phyloP scores from a whole-genome alignment of 2,329 filamentous ascomycete species.

The Sporothrix pallida region DNA sequence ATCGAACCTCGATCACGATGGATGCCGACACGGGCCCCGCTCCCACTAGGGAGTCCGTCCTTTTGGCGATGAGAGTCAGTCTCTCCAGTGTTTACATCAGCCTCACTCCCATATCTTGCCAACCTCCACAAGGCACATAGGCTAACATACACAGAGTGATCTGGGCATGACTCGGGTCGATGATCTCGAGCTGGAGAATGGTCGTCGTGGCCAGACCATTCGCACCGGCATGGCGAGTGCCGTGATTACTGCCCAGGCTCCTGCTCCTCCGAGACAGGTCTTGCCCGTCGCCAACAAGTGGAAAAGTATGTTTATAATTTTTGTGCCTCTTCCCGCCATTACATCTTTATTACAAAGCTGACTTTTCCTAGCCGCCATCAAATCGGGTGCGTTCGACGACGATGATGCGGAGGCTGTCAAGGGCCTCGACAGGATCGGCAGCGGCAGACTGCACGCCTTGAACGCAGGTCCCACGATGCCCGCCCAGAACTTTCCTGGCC shows the following conservation, averaged over 20 bases:
- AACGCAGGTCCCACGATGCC: not conserved
- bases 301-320: constrained; percentile 23
- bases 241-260: not conserved
- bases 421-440: constrained; percentile 35
- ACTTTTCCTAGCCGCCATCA: constrained; percentile 33
- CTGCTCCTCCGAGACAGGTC: not conserved
- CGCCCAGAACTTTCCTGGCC: not conserved
- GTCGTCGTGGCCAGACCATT: constrained; percentile 15
- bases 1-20: not conserved
- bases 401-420: constrained; percentile 38
- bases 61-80: constrained; percentile 28
- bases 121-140: not conserved
- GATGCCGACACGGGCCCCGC: not conserved
- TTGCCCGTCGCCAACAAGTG: constrained; percentile 29
- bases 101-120: not conserved
- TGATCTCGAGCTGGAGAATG: constrained; percentile 37
- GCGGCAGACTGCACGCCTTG: constrained; percentile 37
- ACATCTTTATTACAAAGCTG: not conserved
- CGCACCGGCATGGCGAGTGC: not conserved
- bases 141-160: constrained; percentile 33
- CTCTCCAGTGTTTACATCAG: not conserved
- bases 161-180: constrained; percentile 35
- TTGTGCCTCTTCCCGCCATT: not conserved
- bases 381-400: constrained; percentile 37
- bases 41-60: constrained; percentile 9